A percentile compares a stretch with the other conserved stretches of the same genome.
Evolutionary conservation across 2,329 filamentous ascomycete genomes (phyloP).

Genomic region (Aphanocladium album): DNA sequence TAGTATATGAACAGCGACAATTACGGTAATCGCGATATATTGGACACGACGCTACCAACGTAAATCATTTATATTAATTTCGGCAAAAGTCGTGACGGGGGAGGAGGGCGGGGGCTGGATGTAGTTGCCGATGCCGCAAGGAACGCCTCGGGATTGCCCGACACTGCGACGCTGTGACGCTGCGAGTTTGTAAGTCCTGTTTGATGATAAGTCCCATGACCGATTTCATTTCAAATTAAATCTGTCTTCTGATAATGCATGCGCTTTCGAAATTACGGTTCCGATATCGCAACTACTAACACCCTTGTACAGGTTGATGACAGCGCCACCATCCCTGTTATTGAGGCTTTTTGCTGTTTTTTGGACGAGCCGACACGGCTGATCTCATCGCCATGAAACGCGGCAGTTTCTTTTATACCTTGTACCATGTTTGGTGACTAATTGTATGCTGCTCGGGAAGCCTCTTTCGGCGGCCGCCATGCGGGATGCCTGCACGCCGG

Average conservation of each 20-base stretch:
- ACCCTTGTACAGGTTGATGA: background rate
- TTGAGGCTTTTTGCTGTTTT: background rate
- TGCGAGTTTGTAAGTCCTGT: background rate
- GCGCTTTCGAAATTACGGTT: too few relatives aligned
- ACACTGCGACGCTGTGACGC: background rate
- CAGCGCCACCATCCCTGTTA: background rate
- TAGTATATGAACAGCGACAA: background rate
- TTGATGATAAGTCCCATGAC: background rate
- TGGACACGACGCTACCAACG: background rate
- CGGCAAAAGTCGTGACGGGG: background rate
- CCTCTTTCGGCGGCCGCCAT: background rate
- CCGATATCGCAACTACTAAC: too few relatives aligned
- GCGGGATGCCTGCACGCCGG: background rate
- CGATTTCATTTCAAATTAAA: background rate
- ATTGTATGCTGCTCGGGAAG: background rate
- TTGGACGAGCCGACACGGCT: background rate
- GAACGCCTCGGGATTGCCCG: background rate
- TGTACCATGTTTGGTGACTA: background rate
- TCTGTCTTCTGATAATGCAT: background rate
- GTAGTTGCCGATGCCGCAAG: background rate
- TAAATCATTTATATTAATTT: background rate
- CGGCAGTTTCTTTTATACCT: constrained; percentile 1
- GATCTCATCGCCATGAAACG: background rate
- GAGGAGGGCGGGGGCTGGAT: too few relatives aligned
- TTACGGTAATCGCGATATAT: background rate